A percentile compares a stretch with the other conserved stretches of the same genome.
Evolutionary conservation across 2,329 filamentous ascomycete genomes (phyloP).

Genomic region (Colletotrichum chrysophilum): DNA sequence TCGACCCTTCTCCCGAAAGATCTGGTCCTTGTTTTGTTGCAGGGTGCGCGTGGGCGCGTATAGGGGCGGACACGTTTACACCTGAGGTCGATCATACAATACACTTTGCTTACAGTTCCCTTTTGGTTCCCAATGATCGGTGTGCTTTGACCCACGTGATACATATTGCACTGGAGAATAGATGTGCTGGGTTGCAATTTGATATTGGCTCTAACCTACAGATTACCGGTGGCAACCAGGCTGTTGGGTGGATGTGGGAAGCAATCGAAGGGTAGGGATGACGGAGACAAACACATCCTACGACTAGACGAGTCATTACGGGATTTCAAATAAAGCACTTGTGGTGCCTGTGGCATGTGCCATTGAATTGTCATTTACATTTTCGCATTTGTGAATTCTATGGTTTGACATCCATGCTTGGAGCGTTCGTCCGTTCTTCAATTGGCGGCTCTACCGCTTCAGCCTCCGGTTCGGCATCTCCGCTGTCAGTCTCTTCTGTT

Average conservation of each 20-base stretch:
- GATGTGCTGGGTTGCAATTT: background rate
- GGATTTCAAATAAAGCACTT: background rate
- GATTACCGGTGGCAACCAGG: background rate
- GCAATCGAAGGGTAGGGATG: background rate
- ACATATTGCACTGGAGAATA: background rate
- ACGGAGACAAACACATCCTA: background rate
- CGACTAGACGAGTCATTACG: background rate
- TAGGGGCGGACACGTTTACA: slow-evolving; percentile 54
- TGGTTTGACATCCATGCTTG: slow-evolving; percentile 19
- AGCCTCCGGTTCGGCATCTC: slow-evolving; percentile 22
- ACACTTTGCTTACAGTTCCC: slow-evolving; percentile 46
- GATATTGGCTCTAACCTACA: background rate
- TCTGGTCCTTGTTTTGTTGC: slow-evolving; percentile 56
- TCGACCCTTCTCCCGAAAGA: slow-evolving; percentile 52
- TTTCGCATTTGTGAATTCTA: background rate
- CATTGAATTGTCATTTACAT: background rate
- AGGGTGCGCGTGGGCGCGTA: slow-evolving; percentile 53
- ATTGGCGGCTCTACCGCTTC: background rate
- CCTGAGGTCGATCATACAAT: slow-evolving; percentile 63
- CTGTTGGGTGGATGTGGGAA: background rate
- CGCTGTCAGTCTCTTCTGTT: background rate
- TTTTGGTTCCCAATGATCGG: background rate
- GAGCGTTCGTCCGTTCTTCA: slow-evolving; percentile 3
- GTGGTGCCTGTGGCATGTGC: background rate
- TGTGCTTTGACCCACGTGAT: background rate